phyloP scores from a whole-genome alignment of 2,329 filamentous ascomycete genomes.

The Pezicula carpinea region DNA sequence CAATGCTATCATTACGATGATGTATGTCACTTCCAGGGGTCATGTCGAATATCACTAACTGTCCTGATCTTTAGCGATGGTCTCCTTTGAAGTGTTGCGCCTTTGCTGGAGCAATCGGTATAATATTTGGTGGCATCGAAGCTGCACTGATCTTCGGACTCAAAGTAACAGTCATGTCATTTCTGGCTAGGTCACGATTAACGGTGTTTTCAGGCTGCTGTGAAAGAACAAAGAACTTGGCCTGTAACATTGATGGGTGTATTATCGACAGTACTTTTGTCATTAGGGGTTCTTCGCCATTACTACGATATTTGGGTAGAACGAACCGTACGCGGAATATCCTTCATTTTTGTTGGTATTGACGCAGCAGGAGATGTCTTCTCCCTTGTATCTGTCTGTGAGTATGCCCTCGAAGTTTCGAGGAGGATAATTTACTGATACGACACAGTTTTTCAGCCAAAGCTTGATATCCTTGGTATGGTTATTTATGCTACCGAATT shows the following conservation, averaged over 20 bases:
- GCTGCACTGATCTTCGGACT: conserved; percentile 54
- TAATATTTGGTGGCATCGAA: conserved; percentile 55
- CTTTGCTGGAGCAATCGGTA: conserved; percentile 46
- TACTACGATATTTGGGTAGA: conserved; percentile 66
- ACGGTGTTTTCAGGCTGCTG: conserved; percentile 18
- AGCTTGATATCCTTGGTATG: conserved; percentile 56
- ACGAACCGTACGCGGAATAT: conserved; percentile 64
- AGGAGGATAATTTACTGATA: not conserved
- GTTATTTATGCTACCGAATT: conserved; percentile 65
- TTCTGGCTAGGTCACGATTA: not conserved
- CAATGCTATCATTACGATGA: conserved; percentile 40
- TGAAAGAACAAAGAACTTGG: conserved; percentile 47
- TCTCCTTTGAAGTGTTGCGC: conserved; percentile 41
- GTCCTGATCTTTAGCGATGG: conserved; percentile 41
- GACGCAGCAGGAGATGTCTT: conserved; percentile 66
- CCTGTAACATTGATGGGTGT: conserved; percentile 63
- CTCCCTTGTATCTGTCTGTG: conserved; percentile 56
- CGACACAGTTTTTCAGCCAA: conserved; percentile 47
- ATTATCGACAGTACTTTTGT: conserved; percentile 57
- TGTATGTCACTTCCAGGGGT: conserved; percentile 20
- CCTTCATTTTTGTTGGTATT: conserved; percentile 66
- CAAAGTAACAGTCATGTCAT: conserved; percentile 10
- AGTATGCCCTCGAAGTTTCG: conserved; percentile 11
- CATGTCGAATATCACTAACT: not conserved
- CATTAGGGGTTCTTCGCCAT: conserved; percentile 61